Evolutionary conservation across 2,329 filamentous ascomycete species (phyloP), one percentile per base, ranked within the genome.

Genomic region (Neonectria punicea): DNA sequence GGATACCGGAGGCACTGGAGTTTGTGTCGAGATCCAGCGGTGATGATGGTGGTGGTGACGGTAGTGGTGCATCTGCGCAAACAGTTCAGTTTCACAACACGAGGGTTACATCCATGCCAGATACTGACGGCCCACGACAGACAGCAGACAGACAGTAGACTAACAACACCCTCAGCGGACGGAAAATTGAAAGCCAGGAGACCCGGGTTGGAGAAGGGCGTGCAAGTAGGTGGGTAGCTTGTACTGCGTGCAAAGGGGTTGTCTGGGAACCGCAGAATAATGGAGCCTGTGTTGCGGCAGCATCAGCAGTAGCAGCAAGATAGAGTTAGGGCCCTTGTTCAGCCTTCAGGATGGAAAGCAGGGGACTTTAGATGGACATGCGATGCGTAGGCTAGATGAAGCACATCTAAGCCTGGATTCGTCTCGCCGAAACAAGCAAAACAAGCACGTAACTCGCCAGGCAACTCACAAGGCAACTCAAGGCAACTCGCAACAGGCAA

Each of bases 61-160:
- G 2, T 22, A 22, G 22, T 51, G 11, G 49, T 54, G 56, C 46
- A 44, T 44, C 49, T 53, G 49, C 36, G 34, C 46, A 55, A 59
- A 56, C 61, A 56, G 61, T 64, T 59, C 43, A 59, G 61, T 64
- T 64, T 64, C 56, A 59, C 56, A 58, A 56, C 61, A 39, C 28
- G 36, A 28, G 39, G 55, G 47, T 32, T 56, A 56, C 56, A 56
- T 54, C 57, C 51, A 59, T 59, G 56, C 56, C n/a, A 64, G 53
- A 59, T 64, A 51, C 55, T 53, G 39, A 43, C 20, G 39, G 18
- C 39, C 39, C 39, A 20, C 39, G 8, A 8, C 39, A 11, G 9
- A 18, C 39, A 59, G 22, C 56, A 18, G 50, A 51, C 61, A 56
- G 50, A 51, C 61, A 56, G 46, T 56, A 62, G 14, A 39, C 36